Percentiles rank a stretch among this genome's conserved stretches.
Conservation (phyloP, 306 rosid species). For the Gastrolobium villosum region DNA sequence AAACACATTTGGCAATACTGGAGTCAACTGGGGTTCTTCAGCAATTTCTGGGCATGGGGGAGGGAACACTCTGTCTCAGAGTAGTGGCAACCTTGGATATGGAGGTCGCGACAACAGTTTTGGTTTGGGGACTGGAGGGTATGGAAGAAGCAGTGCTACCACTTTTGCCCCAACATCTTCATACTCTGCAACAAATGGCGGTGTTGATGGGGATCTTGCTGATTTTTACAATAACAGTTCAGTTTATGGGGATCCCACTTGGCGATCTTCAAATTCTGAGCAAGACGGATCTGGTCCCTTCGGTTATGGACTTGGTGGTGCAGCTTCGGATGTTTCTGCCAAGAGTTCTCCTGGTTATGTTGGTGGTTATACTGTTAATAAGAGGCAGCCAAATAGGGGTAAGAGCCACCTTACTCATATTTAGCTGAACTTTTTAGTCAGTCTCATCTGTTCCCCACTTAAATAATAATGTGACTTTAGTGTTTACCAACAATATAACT, state of each 20-base stretch:
- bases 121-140: constrained; percentile 80
- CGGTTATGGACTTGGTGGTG: constrained; percentile 83
- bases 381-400: constrained; percentile 99
- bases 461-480: constrained; percentile 23
- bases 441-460: constrained; percentile 13
- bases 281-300: constrained; percentile 85
- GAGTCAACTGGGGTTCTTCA: constrained; percentile 84
- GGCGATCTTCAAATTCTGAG: constrained; percentile 87
- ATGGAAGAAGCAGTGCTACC: constrained; percentile 79
- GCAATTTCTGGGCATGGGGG: constrained; percentile 75
- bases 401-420: constrained; percentile 54
- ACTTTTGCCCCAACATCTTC: constrained; percentile 71
- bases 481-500: not conserved
- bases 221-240: constrained; percentile 77
- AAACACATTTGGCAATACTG: constrained; percentile 74
- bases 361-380: constrained; percentile 95
- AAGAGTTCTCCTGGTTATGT: constrained; percentile 88
- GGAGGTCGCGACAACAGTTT: constrained; percentile 77
- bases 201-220: constrained; percentile 77
- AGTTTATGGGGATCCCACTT: constrained; percentile 83
- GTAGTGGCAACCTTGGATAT: constrained; percentile 71
- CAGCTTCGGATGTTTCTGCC: constrained; percentile 82
- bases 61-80: constrained; percentile 68
- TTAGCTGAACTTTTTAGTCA: constrained; percentile 36
- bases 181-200: constrained; percentile 81